Evolutionary conservation across 805 yeast species (phyloP), one percentile per base, ranked within the genome.

Genomic region (Candida incommunis): DNA sequence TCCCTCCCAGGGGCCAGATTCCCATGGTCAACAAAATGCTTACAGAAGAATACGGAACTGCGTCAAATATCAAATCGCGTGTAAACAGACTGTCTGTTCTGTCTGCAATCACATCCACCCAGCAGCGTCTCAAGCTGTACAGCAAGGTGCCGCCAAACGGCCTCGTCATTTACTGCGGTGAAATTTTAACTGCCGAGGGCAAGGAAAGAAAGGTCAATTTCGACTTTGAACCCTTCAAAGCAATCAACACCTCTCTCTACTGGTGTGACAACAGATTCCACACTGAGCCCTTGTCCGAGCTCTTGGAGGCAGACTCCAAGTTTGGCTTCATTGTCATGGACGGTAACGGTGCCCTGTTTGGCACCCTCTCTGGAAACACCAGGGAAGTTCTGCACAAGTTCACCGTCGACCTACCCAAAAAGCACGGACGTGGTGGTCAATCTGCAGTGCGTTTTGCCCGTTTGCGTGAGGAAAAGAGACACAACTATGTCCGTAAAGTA

Each of bases 351-450:
- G 85, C 96, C 2, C 71, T 92, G 54, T 92, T 92, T 56, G 99
- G 99, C 67, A 75, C 94, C 18, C 78, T 92, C 46, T 79, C 94
- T 41, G 99, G 99, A 64, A 92, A 92, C 70, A 88, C 95, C 41
- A 82, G 98, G 72, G 96, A 92, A 51, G 85, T 92, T 41, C 72
- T 92, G 60, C 95, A 90, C 67, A 92, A 92, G 67, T 92, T 92
- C 68, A 82, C 87, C 1, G 99, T 92, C 46, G 99, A 92, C 66
- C 73, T 92, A 58, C 99, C 99, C 58, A 92, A 92, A 73, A 92
- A 92, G 85, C 98, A 92, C 74, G 98, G 98, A 60, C 83, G 98
- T 76, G 98, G 98, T 83, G 98, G 98, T 82, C 98, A 92, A 72
- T 92, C 99, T 51, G 98, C 99, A 41, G 64, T 92, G 56, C 97